phyloP scores from a whole-genome alignment of 805 yeast species.

The Saturnispora diversa region DNA sequence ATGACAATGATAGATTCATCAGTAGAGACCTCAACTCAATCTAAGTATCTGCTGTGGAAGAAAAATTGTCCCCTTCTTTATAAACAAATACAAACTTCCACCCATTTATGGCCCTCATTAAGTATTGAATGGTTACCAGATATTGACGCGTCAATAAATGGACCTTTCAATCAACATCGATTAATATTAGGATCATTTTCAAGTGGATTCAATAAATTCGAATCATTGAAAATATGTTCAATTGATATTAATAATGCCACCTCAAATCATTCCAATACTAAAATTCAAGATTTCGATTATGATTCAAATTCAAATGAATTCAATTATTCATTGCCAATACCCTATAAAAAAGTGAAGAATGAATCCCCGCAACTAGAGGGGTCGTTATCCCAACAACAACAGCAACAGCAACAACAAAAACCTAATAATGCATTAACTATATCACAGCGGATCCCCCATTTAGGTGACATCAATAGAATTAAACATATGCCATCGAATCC shows the following conservation, averaged over 20 bases:
- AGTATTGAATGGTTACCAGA: slow-evolving; percentile 61
- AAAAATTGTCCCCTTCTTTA: slow-evolving; percentile 52
- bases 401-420: slow-evolving; percentile 9
- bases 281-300: slow-evolving; percentile 25
- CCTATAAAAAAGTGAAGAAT: slow-evolving; percentile 5
- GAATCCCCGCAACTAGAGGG: not conserved
- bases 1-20: not conserved
- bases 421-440: slow-evolving; percentile 15
- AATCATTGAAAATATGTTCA: slow-evolving; percentile 19
- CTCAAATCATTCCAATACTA: not conserved
- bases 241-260: slow-evolving; percentile 1
- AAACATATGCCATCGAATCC: slow-evolving; percentile 81
- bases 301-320: slow-evolving; percentile 32
- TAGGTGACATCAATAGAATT: slow-evolving; percentile 67
- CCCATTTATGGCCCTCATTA: slow-evolving; percentile 58
- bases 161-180: slow-evolving; percentile 28
- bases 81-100: slow-evolving; percentile 42
- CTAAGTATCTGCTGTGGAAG: slow-evolving; percentile 46
- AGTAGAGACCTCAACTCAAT: not conserved
- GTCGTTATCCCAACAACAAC: too few relatives aligned
- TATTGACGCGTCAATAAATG: slow-evolving; percentile 28
- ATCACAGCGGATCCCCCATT: slow-evolving; percentile 55
- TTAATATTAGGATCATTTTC: slow-evolving; percentile 59
- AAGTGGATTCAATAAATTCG: slow-evolving; percentile 35
- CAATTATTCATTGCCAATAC: slow-evolving; percentile 14